Conservation (phyloP, 805 yeast species). For the Candida corydali region DNA sequence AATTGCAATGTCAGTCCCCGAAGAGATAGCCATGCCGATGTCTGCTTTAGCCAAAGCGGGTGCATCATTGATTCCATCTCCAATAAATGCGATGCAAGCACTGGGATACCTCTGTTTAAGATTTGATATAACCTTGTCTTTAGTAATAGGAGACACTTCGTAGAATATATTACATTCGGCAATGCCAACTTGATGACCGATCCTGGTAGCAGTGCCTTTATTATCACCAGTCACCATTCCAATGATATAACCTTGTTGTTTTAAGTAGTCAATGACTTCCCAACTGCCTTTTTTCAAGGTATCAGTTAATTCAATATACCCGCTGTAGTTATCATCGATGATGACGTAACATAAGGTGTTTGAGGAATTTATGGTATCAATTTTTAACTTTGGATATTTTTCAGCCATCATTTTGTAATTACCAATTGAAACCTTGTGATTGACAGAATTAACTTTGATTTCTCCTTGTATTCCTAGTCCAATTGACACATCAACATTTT, state of each 20-base stretch:
- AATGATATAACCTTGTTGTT: constrained; percentile 50
- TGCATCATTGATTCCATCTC: constrained; percentile 98
- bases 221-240: constrained; percentile 94
- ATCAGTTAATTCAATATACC: constrained; percentile 67
- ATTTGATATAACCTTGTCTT: constrained; percentile 60
- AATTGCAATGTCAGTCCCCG: constrained; percentile 94
- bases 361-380: constrained; percentile 13
- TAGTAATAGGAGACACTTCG: constrained; percentile 72
- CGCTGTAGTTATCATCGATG: constrained; percentile 55
- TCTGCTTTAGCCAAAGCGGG: constrained; percentile 90
- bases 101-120: constrained; percentile 46
- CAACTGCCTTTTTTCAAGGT: constrained; percentile 61
- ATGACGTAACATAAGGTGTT: constrained; percentile 54
- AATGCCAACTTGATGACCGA: constrained; percentile 69
- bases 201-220: constrained; percentile 51
- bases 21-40: constrained; percentile 84
- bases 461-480: constrained; percentile 46
- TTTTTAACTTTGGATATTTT: constrained; percentile 2
- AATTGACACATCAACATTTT: constrained; percentile 31
- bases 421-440: constrained; percentile 48
- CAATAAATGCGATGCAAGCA: constrained; percentile 71
- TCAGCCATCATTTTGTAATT: constrained; percentile 36
- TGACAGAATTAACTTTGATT: constrained; percentile 4
- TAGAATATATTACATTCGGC: constrained; percentile 62
- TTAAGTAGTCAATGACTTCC: constrained; percentile 54